Base-by-base conservation (phyloP, 2,329 filamentous ascomycete genomes). In the Paraphoma chrysanthemicola region DNA sequence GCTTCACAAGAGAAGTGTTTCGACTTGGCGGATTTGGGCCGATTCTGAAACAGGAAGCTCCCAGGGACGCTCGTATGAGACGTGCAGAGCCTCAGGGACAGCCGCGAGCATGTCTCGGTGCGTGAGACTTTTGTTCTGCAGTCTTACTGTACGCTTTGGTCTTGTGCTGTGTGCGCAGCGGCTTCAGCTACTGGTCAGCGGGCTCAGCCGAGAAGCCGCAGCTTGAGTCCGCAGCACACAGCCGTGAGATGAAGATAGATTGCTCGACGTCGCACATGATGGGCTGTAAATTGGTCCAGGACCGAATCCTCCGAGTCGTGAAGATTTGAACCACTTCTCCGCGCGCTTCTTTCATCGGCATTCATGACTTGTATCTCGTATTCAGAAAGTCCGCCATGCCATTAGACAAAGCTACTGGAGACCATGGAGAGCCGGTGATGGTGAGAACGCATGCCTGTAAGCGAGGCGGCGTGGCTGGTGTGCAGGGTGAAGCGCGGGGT, bases 21-120 rank as follows among this genome's bases (percentile, higher is more conserved):
- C 58, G 55, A 36, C 65, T 66, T 62, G 63, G 63, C 33, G 33
- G 33, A 17, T 12, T 33, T 23, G 3, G n/a, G 33, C 33, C 63
- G 43, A 17, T 12, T 33, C 48, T 68, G 65, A 68, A 69, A 69
- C 67, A 58, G 60, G 63, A 60, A 67, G 65, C 60, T 57, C 8
- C 45, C 49, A 56, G 60, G 60, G 55, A 57, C 54, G 46, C 57
- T 47, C 49, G 50, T 49, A 56, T 64, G 63, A 63, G 62, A 69
- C 67, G 59, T 33, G 58, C 44, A 48, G 45, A 62, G 64, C 67
- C 59, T 66, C 67, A 68, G 23, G 18, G 23, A 42, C 18, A n/a
- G 28, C n/a, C 39, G 16, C 39, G 12, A 10, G 14, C 14, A 36
- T 36, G 33, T 36, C 33, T 36, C 33, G 33, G 2, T 36, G 14